These are phyloP conservation scores for Monilinia fructicola DNA, from an alignment of 2,329 filamentous ascomycete genomes.

Conservation along the genomic window DNA sequence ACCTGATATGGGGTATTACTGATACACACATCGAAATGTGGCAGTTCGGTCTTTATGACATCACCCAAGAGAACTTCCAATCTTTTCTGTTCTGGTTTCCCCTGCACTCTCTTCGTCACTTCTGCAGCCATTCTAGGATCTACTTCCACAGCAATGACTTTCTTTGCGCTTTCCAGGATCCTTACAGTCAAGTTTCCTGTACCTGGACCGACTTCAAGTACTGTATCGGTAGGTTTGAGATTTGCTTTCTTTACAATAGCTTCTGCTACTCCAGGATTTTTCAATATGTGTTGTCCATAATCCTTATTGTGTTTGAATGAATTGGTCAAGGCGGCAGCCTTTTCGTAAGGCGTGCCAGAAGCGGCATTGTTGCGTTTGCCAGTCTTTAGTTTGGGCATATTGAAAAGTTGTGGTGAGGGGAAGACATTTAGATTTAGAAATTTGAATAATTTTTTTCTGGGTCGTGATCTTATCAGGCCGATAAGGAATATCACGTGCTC, in stretches of 20 bases:
- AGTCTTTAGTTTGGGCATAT: conserved; percentile 41
- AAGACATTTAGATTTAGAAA: not conserved
- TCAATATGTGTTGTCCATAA: conserved; percentile 76
- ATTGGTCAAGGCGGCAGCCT: conserved; percentile 47
- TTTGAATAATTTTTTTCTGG: conserved; percentile 17
- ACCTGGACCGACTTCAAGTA: conserved; percentile 89
- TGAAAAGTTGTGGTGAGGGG: conserved; percentile 11
- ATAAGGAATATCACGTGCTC: conserved; percentile 11
- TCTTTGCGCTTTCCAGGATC: conserved; percentile 84
- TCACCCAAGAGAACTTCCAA: conserved; percentile 89
- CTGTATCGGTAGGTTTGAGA: conserved; percentile 85
- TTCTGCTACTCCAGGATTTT: conserved; percentile 82
- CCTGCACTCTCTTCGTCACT: conserved; percentile 89
- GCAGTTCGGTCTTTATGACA: conserved; percentile 77
- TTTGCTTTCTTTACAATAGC: conserved; percentile 83
- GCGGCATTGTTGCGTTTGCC: conserved; percentile 40
- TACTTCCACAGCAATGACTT: conserved; percentile 80
- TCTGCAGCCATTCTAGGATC: conserved; percentile 92
- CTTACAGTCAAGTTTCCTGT: conserved; percentile 86
- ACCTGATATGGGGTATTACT: conserved; percentile 65
- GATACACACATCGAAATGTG: conserved; percentile 81
- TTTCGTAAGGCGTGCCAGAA: conserved; percentile 39
- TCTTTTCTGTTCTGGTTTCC: conserved; percentile 77
- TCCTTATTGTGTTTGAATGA: conserved; percentile 87
- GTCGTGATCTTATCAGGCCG: conserved; percentile 1